Evolutionary conservation across 345 rosid genomes (phyloP), one percentile per base, ranked within the genome.

Genomic region (Gossypium arboreum): DNA sequence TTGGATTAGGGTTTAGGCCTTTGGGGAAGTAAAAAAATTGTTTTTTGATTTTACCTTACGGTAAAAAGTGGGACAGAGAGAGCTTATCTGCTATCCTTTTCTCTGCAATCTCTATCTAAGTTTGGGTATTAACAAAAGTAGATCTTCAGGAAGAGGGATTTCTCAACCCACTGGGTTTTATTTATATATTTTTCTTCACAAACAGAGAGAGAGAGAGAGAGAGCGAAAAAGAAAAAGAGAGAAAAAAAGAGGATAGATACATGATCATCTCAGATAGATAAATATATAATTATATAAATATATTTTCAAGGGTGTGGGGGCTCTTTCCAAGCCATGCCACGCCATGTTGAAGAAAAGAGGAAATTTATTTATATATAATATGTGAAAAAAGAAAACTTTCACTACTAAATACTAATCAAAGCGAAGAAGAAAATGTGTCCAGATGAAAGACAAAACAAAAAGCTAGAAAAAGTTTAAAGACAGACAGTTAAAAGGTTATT

Each of bases 81-180:
- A 52, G 63, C 77, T 63, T 65, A 75, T 45, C 57, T 75, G 58
- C 69, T 34, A 29, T 60, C 64, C 72, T 63, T 69, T 52, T 56
- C 81, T 63, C 81, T 76, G 78, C 80, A 74, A 80, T 70, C 82
- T 76, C 81, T 79, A 83, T 71, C 82, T 17, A 59, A 51, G 65
- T 73, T 62, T 48, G 58, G 3, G 57, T 41, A 41, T 25, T 24
- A 59, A 78, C 50, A 71, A 73, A 34, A 79, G 80, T 67, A 82
- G 81, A 86, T 82, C 89, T 77, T 77, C 56, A 59, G 18, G 71
- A 68, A 60, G 24, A 8, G 58, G 60, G 13, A 17, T 75, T 64
- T 56, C 20, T 18, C 73, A 78, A 80, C n/a, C 80, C 57, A 75
- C 67, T 22, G 82, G 56, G 50, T 75, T 73, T 81, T 44, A 3